These are phyloP conservation scores for Mycena haematopus DNA, from an alignment of 768 basidiomycete genomes.

Conservation along the genomic window DNA sequence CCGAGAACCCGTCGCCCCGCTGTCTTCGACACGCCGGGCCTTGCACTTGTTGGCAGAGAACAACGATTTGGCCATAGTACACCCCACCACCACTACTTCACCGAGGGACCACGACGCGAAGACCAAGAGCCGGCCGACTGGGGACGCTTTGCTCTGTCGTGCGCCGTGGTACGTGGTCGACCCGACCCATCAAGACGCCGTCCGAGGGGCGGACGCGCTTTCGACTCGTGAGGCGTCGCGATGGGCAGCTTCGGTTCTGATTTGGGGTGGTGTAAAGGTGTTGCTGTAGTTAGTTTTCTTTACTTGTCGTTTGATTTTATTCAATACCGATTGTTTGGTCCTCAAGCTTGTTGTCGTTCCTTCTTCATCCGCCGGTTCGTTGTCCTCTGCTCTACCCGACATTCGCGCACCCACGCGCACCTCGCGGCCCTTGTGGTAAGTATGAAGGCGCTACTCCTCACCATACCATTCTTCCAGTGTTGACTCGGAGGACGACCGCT, in stretches of 20 bases:
- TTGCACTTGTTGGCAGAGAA: no score
- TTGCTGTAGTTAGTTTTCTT: not conserved
- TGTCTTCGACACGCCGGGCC: not conserved
- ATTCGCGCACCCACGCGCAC: no score
- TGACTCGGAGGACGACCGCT: no score
- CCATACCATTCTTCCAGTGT: no score
- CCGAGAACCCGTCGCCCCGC: not conserved
- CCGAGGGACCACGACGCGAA: constrained; percentile 12
- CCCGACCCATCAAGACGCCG: constrained; percentile 14
- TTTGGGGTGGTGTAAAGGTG: constrained; percentile 4
- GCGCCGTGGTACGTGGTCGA: constrained; percentile 16
- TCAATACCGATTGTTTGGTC: not conserved
- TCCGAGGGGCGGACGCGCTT: constrained; percentile 14
- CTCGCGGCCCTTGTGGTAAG: no score
- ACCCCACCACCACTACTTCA: not conserved
- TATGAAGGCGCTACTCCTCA: no score
- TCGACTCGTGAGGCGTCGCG: constrained; percentile 17
- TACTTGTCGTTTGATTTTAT: not conserved
- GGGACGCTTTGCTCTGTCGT: constrained; percentile 10
- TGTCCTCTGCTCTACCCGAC: not conserved
- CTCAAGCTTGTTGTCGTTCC: not conserved
- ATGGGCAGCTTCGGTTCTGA: not conserved
- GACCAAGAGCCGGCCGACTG: constrained; percentile 10
- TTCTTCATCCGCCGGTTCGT: not conserved
- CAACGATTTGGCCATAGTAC: not conserved